A percentile compares a stretch with the other conserved stretches of the same genome.
Evolutionary conservation across 192 early-diverging fungal species (phyloP).

Genomic region (Spinellus fusiger): DNA sequence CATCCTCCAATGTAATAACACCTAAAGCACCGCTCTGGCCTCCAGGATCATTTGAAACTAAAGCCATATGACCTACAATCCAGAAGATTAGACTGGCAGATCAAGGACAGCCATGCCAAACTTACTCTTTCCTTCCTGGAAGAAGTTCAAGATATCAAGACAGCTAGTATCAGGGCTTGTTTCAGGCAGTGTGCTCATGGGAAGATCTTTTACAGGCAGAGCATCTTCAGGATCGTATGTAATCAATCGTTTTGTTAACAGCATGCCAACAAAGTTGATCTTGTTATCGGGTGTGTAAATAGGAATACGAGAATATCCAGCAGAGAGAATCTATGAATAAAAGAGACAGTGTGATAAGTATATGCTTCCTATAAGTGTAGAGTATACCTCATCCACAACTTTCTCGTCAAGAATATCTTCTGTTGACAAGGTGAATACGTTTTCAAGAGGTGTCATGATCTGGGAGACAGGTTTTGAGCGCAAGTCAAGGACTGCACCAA

Average conservation of each 20-base stretch:
- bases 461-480: constrained; percentile 60
- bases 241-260: constrained; percentile 71
- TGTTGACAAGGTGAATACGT: constrained; percentile 62
- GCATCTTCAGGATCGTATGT: constrained; percentile 68
- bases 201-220: constrained; percentile 55
- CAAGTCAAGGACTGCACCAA: constrained; percentile 71
- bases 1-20: constrained; percentile 75
- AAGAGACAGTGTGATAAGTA: background rate
- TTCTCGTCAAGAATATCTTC: constrained; percentile 56
- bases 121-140: constrained; percentile 71
- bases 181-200: constrained; percentile 45
- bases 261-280: constrained; percentile 67
- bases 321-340: constrained; percentile 51
- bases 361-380: background rate
- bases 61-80: constrained; percentile 59
- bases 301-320: constrained; percentile 74
- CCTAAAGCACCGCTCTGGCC: constrained; percentile 54
- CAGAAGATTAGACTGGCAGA: background rate
- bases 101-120: background rate
- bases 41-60: constrained; percentile 48
- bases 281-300: constrained; percentile 55
- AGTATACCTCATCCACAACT: constrained; percentile 37
- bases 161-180: constrained; percentile 52
- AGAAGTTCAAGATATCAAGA: constrained; percentile 75
- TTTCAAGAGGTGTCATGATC: constrained; percentile 68